Percentiles rank a stretch among this genome's conserved stretches.
These are phyloP conservation scores for Tympanopsis confertula DNA, from an alignment of 2,329 filamentous ascomycete species.

Conservation along the genomic window DNA sequence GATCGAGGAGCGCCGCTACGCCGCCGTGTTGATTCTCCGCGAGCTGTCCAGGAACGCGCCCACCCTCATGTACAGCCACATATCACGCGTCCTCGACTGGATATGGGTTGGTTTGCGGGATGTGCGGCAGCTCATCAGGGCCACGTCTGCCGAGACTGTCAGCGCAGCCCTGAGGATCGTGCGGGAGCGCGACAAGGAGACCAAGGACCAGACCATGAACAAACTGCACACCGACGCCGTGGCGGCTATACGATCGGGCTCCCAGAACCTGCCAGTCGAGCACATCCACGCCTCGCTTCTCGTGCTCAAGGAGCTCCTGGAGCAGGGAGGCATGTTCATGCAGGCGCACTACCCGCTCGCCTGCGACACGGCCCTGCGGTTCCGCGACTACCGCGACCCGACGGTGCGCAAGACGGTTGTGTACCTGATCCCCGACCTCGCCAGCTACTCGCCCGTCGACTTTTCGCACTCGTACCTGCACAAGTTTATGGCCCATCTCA, in stretches of 20 bases:
- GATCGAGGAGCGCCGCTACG: constrained; percentile 85
- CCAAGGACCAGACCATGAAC: constrained; percentile 78
- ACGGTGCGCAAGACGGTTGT: constrained; percentile 55
- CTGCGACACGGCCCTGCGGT: constrained; percentile 53
- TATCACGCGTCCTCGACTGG: constrained; percentile 87
- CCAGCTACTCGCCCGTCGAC: constrained; percentile 53
- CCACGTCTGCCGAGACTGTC: constrained; percentile 83
- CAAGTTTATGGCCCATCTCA: constrained; percentile 59
- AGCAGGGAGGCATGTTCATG: constrained; percentile 64
- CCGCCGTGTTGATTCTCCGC: constrained; percentile 78
- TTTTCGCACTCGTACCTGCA: constrained; percentile 56
- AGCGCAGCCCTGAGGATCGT: constrained; percentile 95
- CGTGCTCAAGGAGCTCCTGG: constrained; percentile 51
- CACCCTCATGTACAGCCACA: constrained; percentile 89
- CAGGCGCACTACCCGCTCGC: constrained; percentile 55
- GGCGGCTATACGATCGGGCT: constrained; percentile 42
- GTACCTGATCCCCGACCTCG: constrained; percentile 54
- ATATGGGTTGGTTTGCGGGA: constrained; percentile 93
- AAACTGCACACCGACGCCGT: constrained; percentile 83
- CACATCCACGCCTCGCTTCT: constrained; percentile 58
- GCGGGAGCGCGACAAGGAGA: constrained; percentile 76
- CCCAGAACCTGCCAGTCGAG: constrained; percentile 64
- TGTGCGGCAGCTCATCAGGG: constrained; percentile 78
- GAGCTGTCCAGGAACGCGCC: constrained; percentile 88
- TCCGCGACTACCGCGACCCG: constrained; percentile 55